These are phyloP conservation scores for Phytophthora crassamura DNA, from an alignment of 352 stramenopile genomes.

Conservation along the genomic window DNA sequence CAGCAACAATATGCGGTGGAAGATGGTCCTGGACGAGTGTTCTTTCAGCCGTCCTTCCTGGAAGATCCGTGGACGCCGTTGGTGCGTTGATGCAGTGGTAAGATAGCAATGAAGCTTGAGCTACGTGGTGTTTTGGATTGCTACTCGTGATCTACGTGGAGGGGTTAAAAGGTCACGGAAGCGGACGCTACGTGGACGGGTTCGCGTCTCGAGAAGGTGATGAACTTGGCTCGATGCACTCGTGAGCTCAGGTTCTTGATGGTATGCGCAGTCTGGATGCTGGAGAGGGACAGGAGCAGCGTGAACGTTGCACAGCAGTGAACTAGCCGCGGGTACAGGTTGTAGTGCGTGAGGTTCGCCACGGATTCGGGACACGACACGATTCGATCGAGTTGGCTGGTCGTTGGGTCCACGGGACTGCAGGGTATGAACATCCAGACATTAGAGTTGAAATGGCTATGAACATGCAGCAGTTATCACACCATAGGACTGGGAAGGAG, in stretches of 20 bases:
- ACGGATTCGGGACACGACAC: constrained; percentile 49
- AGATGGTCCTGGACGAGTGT: constrained; percentile 49
- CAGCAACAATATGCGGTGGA: constrained; percentile 1
- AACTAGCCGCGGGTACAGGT: constrained; percentile 44
- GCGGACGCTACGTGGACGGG: constrained; percentile 32
- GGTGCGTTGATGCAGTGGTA: constrained; percentile 7
- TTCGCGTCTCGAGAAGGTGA: constrained; percentile 47
- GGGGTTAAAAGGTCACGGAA: constrained; percentile 27
- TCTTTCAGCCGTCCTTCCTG: constrained; percentile 80
- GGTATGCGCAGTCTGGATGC: constrained; percentile 43
- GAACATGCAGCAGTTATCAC: neutral
- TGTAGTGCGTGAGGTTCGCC: constrained; percentile 38
- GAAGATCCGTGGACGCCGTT: constrained; percentile 58
- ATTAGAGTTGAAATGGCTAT: neutral
- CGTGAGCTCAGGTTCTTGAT: constrained; percentile 50
- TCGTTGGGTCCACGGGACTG: constrained; percentile 48
- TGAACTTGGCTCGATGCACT: constrained; percentile 46
- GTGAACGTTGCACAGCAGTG: constrained; percentile 56
- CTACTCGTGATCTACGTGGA: neutral
- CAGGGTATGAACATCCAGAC: neutral
- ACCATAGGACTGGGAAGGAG: constrained; percentile 61
- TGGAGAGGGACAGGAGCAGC: constrained; percentile 50
- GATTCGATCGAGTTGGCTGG: constrained; percentile 46
- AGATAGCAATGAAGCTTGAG: constrained; percentile 15
- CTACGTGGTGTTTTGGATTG: neutral